A percentile compares a stretch with the other conserved stretches of the same genome.
These are phyloP conservation scores for Colletotrichum godetiae DNA, from an alignment of 2,329 filamentous ascomycete species.

Conservation along the genomic window DNA sequence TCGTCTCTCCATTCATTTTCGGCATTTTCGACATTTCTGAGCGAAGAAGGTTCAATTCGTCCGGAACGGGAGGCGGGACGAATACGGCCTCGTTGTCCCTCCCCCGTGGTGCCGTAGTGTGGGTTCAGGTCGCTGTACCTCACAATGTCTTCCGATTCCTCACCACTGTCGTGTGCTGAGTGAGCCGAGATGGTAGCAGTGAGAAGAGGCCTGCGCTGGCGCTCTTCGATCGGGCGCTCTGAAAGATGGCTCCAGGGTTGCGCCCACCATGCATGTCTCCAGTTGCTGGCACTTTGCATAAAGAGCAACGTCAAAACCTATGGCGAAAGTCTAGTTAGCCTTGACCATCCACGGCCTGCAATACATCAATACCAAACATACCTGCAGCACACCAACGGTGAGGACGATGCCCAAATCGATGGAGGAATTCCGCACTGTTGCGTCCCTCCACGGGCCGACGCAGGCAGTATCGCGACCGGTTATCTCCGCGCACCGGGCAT, in stretches of 20 bases:
- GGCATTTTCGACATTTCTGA: conserved; percentile 17
- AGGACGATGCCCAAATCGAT: conserved; percentile 66
- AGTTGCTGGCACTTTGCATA: conserved; percentile 31
- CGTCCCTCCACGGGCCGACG: conserved; percentile 64
- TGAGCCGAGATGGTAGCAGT: neutral
- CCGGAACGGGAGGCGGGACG: neutral
- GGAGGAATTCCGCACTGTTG: conserved; percentile 64
- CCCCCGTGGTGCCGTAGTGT: conserved; percentile 24
- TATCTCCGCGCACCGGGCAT: conserved; percentile 53
- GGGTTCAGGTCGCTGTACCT: conserved; percentile 29
- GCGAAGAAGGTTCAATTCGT: conserved; percentile 23
- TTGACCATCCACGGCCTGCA: neutral
- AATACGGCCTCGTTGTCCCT: conserved; percentile 13
- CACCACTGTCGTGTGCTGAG: conserved; percentile 23
- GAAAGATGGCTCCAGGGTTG: conserved; percentile 31
- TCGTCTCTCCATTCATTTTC: conserved; percentile 8
- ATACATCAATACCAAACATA: conserved; percentile 43
- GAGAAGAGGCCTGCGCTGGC: conserved; percentile 29
- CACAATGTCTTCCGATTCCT: conserved; percentile 27
- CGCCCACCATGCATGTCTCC: conserved; percentile 36
- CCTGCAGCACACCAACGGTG: conserved; percentile 66
- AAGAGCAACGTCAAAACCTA: conserved; percentile 31
- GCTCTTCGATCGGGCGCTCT: conserved; percentile 22
- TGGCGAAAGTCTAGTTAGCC: neutral
- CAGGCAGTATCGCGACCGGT: conserved; percentile 62